Conservation (phyloP, 73 alveolate genomes). For the Tetrahymena malaccensis region DNA sequence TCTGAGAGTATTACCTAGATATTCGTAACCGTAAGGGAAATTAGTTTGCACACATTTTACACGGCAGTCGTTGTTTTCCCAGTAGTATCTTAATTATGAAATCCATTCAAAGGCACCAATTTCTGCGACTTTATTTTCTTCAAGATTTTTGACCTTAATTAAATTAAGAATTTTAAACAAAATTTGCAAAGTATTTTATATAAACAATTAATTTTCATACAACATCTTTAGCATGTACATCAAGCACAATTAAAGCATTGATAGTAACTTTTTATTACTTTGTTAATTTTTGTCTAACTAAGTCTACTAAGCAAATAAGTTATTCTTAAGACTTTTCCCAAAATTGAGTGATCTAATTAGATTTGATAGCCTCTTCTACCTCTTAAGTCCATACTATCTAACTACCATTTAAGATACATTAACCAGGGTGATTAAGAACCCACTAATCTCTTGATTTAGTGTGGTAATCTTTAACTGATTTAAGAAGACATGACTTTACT, state of each 20-base stretch:
- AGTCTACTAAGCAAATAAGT: constrained; percentile 87
- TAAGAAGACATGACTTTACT: constrained; percentile 81
- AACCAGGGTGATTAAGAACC: constrained; percentile 98
- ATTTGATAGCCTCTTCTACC: constrained; percentile 94
- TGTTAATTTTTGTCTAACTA: constrained; percentile 72
- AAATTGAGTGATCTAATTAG: constrained; percentile 61
- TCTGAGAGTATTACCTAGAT: constrained; percentile 64
- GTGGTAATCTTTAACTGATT: constrained; percentile 83
- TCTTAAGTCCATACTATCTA: constrained; percentile 98
- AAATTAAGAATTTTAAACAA: background rate
- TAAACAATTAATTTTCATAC: background rate
- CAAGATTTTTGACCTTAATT: constrained; percentile 64
- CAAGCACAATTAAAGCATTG: constrained; percentile 90
- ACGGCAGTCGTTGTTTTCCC: constrained; percentile 94
- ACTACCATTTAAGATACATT: constrained; percentile 95
- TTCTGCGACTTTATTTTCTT: constrained; percentile 72
- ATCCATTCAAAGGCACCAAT: constrained; percentile 98
- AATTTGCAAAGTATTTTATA: no score
- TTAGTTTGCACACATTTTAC: constrained; percentile 96
- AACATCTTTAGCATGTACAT: constrained; percentile 94
- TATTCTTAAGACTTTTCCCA: constrained; percentile 51
- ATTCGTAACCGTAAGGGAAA: constrained; percentile 96
- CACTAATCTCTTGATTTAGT: constrained; percentile 92
- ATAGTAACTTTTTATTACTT: constrained; percentile 59
- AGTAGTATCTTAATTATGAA: constrained; percentile 97